These are phyloP conservation scores for Penicillium nordicum DNA, from an alignment of 2,329 filamentous ascomycete genomes.

Conservation along the genomic window DNA sequence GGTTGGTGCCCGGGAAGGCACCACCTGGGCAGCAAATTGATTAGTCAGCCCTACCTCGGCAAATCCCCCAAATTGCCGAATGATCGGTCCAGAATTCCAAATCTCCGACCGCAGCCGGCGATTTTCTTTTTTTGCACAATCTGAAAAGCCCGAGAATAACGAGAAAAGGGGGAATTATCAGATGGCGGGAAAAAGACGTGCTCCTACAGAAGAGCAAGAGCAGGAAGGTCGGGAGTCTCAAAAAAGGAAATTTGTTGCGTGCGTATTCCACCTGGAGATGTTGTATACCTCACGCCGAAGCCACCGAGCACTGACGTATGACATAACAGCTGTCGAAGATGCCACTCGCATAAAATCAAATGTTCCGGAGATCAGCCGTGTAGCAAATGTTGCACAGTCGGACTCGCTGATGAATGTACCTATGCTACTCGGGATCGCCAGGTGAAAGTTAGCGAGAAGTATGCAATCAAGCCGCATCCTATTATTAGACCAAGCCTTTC, in stretches of 20 bases:
- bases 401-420: slow-evolving; percentile 37
- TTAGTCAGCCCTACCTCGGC: neutral
- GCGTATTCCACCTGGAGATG: slow-evolving; percentile 9
- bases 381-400: slow-evolving; percentile 39
- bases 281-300: neutral
- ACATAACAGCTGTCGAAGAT: slow-evolving; percentile 38
- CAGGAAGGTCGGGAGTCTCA: slow-evolving; percentile 14
- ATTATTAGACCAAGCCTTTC: neutral
- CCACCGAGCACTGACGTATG: slow-evolving; percentile 1
- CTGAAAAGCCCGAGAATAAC: neutral
- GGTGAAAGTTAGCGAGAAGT: slow-evolving; percentile 41
- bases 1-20: neutral
- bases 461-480: slow-evolving; percentile 3
- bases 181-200: slow-evolving; percentile 19
- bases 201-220: slow-evolving; percentile 13
- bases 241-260: slow-evolving; percentile 34
- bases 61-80: neutral
- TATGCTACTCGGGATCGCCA: slow-evolving; percentile 45
- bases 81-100: neutral
- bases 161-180: neutral
- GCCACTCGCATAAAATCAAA: slow-evolving; percentile 48
- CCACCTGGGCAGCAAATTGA: neutral
- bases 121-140: neutral
- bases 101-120: neutral
- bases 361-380: slow-evolving; percentile 47